These are phyloP conservation scores for Striga hermonthica DNA, from an alignment of 305 asterid genomes.

Conservation along the genomic window DNA sequence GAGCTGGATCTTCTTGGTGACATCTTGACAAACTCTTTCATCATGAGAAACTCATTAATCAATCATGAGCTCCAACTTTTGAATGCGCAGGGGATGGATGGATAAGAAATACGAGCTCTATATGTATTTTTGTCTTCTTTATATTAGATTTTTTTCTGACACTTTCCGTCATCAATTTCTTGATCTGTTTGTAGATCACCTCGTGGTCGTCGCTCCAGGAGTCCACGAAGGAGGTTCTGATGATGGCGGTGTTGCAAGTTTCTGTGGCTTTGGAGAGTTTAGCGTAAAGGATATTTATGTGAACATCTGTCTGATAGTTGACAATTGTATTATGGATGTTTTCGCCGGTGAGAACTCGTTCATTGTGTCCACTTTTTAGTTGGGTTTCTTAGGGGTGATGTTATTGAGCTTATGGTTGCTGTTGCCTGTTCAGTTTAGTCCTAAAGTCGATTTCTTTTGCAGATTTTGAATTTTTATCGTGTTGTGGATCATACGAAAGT, in stretches of 20 bases:
- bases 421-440: too few relatives aligned
- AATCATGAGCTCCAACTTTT: neutral
- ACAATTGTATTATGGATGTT: conserved; percentile 22
- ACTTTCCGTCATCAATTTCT: neutral
- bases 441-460: too few relatives aligned
- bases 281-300: conserved; percentile 32
- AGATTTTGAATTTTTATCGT: too few relatives aligned
- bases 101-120: neutral
- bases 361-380: conserved; percentile 1
- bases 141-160: neutral
- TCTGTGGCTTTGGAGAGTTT: conserved; percentile 27
- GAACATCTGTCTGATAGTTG: conserved; percentile 26
- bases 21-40: conserved; percentile 1
- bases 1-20: conserved; percentile 5
- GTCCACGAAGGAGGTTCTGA: conserved; percentile 84
- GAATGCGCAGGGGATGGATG: neutral
- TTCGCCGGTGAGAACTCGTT: conserved; percentile 15
- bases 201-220: conserved; percentile 80
- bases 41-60: conserved; percentile 1
- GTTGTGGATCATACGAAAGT: too few relatives aligned
- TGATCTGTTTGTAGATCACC: conserved; percentile 61
- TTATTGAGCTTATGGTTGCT: too few relatives aligned
- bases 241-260: conserved; percentile 19
- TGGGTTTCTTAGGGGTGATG: too few relatives aligned
- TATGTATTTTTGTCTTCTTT: neutral